Percentiles rank a stretch among this genome's conserved stretches.
These are phyloP conservation scores for Podospora anserina DNA, from an alignment of 495 filamentous ascomycete species.

Conservation along the genomic window DNA sequence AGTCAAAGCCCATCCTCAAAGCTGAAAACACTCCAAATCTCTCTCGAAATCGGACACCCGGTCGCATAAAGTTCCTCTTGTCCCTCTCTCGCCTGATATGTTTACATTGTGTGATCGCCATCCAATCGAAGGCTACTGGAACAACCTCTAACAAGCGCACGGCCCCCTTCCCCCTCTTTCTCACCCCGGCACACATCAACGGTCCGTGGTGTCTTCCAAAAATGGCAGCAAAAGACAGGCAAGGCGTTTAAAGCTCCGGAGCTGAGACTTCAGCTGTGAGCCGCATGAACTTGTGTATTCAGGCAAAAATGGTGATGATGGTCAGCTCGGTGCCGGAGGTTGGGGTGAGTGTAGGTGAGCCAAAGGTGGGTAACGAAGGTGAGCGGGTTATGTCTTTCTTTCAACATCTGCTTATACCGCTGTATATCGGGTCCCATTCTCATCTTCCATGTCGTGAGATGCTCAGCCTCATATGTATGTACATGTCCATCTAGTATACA, in stretches of 20 bases:
- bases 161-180: slow-evolving; percentile 9
- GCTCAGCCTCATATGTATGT: not conserved
- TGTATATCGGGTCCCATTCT: not conserved
- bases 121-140: slow-evolving; percentile 30
- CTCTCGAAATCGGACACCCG: not conserved
- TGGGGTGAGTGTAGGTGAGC: too few relatives aligned
- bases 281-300: slow-evolving; percentile 15
- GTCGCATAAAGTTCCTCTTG: not conserved
- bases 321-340: not conserved
- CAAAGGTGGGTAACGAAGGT: not conserved
- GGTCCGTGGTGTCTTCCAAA: not conserved
- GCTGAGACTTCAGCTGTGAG: not conserved
- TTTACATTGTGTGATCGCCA: slow-evolving; percentile 27
- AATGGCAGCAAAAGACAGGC: not conserved
- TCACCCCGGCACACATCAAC: not conserved
- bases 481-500: not conserved
- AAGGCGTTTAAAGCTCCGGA: not conserved
- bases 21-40: not conserved
- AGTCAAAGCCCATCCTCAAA: not conserved
- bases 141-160: slow-evolving; percentile 28
- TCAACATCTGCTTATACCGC: not conserved
- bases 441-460: not conserved
- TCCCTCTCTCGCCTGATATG: slow-evolving; percentile 5
- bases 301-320: slow-evolving; percentile 9
- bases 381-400: too few relatives aligned